Evolutionary conservation across 176 grass and related monocot genomes (phyloP).

Genomic region (Carex pumila): DNA sequence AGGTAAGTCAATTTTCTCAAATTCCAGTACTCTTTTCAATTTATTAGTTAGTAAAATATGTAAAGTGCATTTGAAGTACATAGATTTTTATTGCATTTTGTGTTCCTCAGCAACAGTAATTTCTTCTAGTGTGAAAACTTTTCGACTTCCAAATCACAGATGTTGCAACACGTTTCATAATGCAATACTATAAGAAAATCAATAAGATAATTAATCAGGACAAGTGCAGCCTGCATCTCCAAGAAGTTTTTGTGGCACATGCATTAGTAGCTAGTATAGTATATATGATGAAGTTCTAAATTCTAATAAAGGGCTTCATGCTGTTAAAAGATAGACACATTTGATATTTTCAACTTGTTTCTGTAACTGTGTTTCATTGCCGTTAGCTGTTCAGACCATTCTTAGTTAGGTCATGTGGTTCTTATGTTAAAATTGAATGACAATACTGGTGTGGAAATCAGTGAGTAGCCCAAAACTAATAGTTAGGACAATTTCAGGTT

Average conservation of each 20-base stretch:
- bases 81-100: neutral
- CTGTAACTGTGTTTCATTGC: neutral
- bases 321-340: neutral
- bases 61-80: neutral
- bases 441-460: neutral
- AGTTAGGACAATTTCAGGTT: slow-evolving; percentile 31
- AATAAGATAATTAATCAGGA: too few relatives aligned
- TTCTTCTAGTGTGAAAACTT: too few relatives aligned
- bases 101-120: neutral
- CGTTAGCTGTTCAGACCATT: neutral
- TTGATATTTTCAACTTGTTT: neutral
- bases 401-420: neutral
- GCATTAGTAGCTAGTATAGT: neutral
- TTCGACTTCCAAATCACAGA: too few relatives aligned
- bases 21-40: neutral
- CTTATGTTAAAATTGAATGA: neutral
- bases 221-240: neutral
- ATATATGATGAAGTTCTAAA: neutral
- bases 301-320: neutral
- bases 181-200: too few relatives aligned
- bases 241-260: neutral
- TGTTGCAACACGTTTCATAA: too few relatives aligned
- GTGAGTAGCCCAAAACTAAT: neutral
- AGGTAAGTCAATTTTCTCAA: slow-evolving; percentile 44
- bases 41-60: slow-evolving; percentile 14